These are phyloP conservation scores for Bombardia bombarda DNA, from an alignment of 495 filamentous ascomycete genomes.

Conservation along the genomic window DNA sequence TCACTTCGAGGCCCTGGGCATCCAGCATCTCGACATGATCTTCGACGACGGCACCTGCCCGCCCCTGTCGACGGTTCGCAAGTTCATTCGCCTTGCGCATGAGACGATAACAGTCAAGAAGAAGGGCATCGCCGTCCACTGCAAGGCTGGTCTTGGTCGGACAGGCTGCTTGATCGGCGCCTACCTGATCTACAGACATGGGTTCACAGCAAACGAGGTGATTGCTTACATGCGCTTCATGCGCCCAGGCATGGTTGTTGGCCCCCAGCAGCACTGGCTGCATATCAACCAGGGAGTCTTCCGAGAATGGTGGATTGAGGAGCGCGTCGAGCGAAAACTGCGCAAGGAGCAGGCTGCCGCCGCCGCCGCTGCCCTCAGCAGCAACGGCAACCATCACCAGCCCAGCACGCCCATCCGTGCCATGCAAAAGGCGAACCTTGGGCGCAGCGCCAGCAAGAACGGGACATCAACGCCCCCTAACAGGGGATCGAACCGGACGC, in stretches of 20 bases:
- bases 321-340: conserved; percentile 58
- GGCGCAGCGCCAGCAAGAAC: conserved; percentile 44
- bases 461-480: conserved; percentile 73
- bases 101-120: conserved; percentile 83
- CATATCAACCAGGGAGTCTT: conserved; percentile 95
- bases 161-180: conserved; percentile 93
- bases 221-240: conserved; percentile 99
- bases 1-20: conserved; percentile 90
- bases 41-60: conserved; percentile 98
- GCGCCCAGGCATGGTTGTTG: conserved; percentile 98
- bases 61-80: conserved; percentile 70
- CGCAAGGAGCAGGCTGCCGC: conserved; percentile 46
- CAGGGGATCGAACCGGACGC: conserved; percentile 64
- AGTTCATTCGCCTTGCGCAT: conserved; percentile 91
- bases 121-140: conserved; percentile 91
- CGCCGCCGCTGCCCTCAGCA: conserved; percentile 21
- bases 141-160: conserved; percentile 94
- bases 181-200: conserved; percentile 94
- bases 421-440: conserved; percentile 45
- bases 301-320: conserved; percentile 97
- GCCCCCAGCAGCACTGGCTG: conserved; percentile 98
- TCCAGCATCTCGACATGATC: conserved; percentile 96
- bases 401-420: conserved; percentile 71
- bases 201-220: conserved; percentile 97
- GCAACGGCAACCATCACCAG: conserved; percentile 37